phyloP scores from a whole-genome alignment of 2,329 filamentous ascomycete genomes.

The Aspergillus versicolor region DNA sequence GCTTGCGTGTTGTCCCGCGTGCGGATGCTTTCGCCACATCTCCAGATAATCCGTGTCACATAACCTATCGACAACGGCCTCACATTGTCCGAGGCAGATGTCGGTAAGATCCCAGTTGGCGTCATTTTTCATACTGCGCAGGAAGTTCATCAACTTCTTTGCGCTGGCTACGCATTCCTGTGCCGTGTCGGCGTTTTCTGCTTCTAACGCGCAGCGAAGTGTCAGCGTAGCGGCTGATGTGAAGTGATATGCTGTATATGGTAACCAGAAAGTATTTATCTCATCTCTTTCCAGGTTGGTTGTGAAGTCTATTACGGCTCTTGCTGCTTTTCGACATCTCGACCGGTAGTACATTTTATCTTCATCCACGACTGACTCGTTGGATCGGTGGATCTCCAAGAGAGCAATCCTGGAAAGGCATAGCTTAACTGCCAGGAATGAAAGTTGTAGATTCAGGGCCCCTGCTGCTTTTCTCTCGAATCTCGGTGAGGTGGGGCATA shows the following conservation, averaged over 20 bases:
- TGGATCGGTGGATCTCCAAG: conserved; percentile 3
- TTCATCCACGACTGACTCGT: background rate
- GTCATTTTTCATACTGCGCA: conserved; percentile 1
- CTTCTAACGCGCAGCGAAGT: conserved; percentile 6
- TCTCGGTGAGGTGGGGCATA: background rate
- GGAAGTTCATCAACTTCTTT: conserved; percentile 2
- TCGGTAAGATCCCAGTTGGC: conserved; percentile 6
- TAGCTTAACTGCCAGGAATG: conserved; percentile 7
- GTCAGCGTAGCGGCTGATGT: conserved; percentile 5
- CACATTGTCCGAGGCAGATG: conserved; percentile 6
- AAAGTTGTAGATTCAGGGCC: conserved; percentile 5
- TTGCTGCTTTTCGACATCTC: conserved; percentile 2
- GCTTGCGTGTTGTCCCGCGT: background rate
- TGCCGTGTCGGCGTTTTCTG: conserved; percentile 1
- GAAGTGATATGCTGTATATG: conserved; percentile 9
- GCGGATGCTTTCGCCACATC: conserved; percentile 3
- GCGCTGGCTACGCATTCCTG: conserved; percentile 3
- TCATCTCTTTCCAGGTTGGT: background rate
- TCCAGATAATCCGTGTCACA: conserved; percentile 4
- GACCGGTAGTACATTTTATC: conserved; percentile 7
- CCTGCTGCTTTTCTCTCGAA: conserved; percentile 5
- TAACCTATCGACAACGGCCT: conserved; percentile 5
- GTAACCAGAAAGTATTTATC: conserved; percentile 3
- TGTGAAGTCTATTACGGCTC: conserved; percentile 4
- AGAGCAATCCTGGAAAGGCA: conserved; percentile 8